Conservation (phyloP, 495 filamentous ascomycete species). For the Penicillium canescens region DNA sequence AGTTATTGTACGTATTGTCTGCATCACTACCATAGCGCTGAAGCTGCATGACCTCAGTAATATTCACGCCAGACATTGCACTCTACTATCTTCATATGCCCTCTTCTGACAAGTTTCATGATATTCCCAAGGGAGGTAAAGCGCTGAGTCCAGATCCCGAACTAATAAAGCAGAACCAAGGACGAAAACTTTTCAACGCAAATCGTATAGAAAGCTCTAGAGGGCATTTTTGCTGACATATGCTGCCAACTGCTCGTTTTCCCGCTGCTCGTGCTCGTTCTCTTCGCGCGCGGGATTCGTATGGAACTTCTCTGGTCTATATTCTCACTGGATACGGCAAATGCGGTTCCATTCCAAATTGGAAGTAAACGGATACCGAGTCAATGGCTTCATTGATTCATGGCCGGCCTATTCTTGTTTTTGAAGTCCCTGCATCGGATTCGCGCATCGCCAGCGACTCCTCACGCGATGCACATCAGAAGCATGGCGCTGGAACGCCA, state of each 20-base stretch:
- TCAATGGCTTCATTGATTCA: constrained; percentile 1
- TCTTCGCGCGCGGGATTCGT: constrained; percentile 1
- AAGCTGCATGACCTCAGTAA: too few species aligned
- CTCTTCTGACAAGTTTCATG: too few species aligned
- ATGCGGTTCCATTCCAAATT: neutral
- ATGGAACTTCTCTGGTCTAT: neutral
- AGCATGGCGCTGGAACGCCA: constrained; percentile 16
- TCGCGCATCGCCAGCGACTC: constrained; percentile 12
- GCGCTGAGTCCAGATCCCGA: too few species aligned
- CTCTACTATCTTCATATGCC: too few species aligned
- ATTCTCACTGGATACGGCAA: neutral
- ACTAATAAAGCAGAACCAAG: too few species aligned
- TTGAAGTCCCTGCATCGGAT: constrained; percentile 8
- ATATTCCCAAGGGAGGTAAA: too few species aligned
- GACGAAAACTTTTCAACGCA: too few species aligned
- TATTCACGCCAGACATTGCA: too few species aligned
- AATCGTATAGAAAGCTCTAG: too few species aligned
- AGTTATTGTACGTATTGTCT: too few species aligned
- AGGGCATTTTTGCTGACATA: too few species aligned
- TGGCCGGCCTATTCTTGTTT: constrained; percentile 2
- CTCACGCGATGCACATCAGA: constrained; percentile 13
- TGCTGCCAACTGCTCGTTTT: neutral
- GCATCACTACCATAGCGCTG: too few species aligned
- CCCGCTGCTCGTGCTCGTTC: neutral
- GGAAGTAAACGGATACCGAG: constrained; percentile 1